Conservation (phyloP, 495 filamentous ascomycete species). For the Penicillium antarcticum region DNA sequence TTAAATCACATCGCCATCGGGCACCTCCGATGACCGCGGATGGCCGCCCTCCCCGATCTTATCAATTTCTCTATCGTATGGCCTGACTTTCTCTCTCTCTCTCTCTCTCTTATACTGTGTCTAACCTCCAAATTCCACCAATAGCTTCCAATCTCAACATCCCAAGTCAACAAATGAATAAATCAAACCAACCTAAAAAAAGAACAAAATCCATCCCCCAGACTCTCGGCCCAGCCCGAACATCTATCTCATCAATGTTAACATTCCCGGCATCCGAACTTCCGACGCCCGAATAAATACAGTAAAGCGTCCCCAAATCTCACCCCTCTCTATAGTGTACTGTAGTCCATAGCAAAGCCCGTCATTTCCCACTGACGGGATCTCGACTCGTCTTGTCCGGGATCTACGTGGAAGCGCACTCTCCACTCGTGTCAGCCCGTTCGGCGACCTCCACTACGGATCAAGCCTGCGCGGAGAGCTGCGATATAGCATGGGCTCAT, state of each 20-base stretch:
- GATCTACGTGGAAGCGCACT: not conserved
- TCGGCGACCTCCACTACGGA: conserved; percentile 13
- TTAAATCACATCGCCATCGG: conserved; percentile 25
- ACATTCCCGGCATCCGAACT: conserved; percentile 18
- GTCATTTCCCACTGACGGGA: not conserved
- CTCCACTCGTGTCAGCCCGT: not conserved
- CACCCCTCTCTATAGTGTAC: too few species aligned
- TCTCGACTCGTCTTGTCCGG: not conserved
- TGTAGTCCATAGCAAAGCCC: not conserved
- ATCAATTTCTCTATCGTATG: conserved; percentile 12
- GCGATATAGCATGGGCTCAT: not conserved
- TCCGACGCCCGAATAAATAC: conserved; percentile 16
- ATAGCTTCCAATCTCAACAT: too few species aligned
- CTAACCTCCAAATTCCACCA: too few species aligned
- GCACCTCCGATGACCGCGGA: conserved; percentile 44
- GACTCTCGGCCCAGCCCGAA: conserved; percentile 7
- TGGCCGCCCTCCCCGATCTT: conserved; percentile 37
- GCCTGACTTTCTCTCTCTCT: too few species aligned
- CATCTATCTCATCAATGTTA: not conserved
- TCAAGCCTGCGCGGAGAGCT: not conserved
- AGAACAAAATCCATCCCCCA: conserved; percentile 5
- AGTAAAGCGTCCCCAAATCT: too few species aligned
- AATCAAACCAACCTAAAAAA: too few species aligned
- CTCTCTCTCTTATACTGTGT: too few species aligned
- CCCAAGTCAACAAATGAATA: too few species aligned